Evolutionary conservation across 139 green algal genomes (phyloP).

Genomic region (Yamagishiella unicocca): DNA sequence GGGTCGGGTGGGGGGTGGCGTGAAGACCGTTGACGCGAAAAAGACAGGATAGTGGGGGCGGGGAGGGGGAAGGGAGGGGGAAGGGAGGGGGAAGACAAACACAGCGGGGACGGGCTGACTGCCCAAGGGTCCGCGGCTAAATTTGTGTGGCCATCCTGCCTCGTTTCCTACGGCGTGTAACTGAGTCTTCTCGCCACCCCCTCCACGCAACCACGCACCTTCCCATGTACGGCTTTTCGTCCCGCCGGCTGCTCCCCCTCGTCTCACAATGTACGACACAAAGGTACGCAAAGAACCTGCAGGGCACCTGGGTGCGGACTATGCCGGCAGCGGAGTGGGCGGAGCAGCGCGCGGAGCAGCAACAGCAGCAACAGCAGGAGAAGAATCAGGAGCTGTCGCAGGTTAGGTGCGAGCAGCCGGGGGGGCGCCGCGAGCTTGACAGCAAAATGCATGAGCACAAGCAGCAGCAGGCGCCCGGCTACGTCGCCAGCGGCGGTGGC

Average conservation of each 20-base stretch:
- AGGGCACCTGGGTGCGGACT: slow-evolving; percentile 9
- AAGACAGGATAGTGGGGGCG: no score
- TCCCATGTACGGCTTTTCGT: background rate
- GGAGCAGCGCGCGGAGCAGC: background rate
- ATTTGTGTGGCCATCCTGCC: background rate
- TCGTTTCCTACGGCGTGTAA: background rate
- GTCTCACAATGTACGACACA: no score
- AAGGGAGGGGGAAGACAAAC: background rate
- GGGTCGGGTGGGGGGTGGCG: background rate
- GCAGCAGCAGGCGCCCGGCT: background rate
- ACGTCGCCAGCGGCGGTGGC: background rate
- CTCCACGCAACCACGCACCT: background rate
- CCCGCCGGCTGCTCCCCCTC: no score
- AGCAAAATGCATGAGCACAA: background rate
- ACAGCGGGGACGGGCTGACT: no score
- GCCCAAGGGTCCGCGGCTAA: no score
- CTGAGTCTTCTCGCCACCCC: background rate
- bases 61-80: background rate
- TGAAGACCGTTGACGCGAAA: no score
- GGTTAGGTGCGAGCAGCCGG: background rate
- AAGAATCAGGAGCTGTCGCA: background rate
- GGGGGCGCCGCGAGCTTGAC: background rate
- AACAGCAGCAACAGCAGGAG: background rate
- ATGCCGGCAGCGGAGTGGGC: background rate
- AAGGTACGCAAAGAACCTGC: background rate